Conservation (phyloP, 2,329 filamentous ascomycete genomes). For the Botryotinia calthae region DNA sequence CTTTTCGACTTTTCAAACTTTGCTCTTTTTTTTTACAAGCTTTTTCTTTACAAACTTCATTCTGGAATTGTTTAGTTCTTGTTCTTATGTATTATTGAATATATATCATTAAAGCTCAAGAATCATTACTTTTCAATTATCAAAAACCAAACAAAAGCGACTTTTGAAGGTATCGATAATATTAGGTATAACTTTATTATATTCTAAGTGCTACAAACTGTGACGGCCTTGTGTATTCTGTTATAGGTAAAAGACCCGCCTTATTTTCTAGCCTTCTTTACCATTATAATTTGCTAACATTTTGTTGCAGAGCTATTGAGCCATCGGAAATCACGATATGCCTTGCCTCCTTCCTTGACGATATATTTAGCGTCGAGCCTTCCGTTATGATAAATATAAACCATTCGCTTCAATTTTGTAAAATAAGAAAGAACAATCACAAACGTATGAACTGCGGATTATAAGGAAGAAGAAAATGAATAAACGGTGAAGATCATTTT, state of each 20-base stretch:
- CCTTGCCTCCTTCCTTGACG: neutral
- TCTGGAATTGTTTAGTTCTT: neutral
- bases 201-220: neutral
- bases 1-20: too few species aligned
- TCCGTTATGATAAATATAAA: neutral
- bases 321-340: neutral
- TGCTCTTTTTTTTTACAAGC: too few species aligned
- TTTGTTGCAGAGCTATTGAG: neutral
- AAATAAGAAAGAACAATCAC: neutral
- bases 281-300: neutral
- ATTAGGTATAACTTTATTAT: neutral
- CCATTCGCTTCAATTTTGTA: neutral
- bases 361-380: neutral
- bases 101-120: neutral
- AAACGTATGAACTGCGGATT: conserved; percentile 6
- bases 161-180: neutral
- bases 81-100: neutral
- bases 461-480: conserved; percentile 19
- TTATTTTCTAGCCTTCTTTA: neutral
- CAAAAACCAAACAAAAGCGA: neutral
- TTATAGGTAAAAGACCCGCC: neutral
- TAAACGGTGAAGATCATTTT: neutral
- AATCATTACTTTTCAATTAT: neutral
- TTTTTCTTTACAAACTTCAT: neutral
- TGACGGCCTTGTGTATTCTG: neutral